phyloP scores from a whole-genome alignment of 306 rosid genomes.

The Arachis hypogaea region DNA sequence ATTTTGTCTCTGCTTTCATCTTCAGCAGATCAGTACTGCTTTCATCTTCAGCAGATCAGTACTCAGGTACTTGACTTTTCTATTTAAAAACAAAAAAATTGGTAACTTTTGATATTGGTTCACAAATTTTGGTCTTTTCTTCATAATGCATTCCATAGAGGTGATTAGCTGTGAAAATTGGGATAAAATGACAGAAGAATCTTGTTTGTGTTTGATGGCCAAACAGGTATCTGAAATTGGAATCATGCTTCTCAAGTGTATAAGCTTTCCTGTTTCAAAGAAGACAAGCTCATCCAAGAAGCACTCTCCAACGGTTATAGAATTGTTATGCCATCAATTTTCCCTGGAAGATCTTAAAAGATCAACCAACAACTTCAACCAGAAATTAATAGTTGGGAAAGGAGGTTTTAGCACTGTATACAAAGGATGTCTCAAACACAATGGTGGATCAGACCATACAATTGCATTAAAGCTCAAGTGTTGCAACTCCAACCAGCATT shows the following conservation, averaged over 20 bases:
- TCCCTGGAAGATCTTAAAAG: slow-evolving; percentile 25
- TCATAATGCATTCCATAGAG: background rate
- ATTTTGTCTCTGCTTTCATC: slow-evolving; percentile 1
- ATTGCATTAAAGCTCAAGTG: background rate
- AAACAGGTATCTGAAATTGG: background rate
- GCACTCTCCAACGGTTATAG: slow-evolving; percentile 5
- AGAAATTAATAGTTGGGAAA: background rate
- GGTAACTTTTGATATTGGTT: no score
- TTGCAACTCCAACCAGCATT: background rate
- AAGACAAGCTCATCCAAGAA: background rate
- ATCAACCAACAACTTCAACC: slow-evolving; percentile 30
- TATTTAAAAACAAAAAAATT: no score
- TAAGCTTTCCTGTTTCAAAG: background rate
- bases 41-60: background rate
- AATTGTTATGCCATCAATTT: slow-evolving; percentile 37
- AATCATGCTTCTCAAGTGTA: background rate
- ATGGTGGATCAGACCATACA: background rate
- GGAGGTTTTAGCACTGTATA: background rate
- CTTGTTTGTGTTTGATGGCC: background rate
- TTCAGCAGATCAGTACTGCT: background rate
- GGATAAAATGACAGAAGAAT: background rate
- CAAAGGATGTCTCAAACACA: slow-evolving; percentile 26
- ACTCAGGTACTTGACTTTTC: background rate
- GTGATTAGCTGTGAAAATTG: background rate
- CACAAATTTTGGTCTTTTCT: background rate